Evolutionary conservation across 768 basidiomycete genomes (phyloP).

Genomic region (Amanita thiersii): DNA sequence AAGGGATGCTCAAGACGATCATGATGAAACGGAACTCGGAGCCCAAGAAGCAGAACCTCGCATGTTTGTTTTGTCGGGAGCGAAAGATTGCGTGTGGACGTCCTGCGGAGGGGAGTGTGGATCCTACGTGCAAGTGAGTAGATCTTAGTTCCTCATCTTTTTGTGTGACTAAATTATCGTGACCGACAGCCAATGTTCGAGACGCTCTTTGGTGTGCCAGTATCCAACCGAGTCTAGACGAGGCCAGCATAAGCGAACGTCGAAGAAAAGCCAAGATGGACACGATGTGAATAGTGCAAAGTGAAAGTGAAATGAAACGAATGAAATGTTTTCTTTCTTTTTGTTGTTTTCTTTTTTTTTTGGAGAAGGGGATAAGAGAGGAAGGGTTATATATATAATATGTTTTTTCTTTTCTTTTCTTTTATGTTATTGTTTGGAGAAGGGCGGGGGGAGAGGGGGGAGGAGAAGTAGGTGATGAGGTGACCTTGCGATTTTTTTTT

Average conservation of each 20-base stretch:
- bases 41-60: slow-evolving; percentile 21
- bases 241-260: slow-evolving; percentile 8
- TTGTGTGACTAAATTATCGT: neutral
- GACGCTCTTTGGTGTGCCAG: slow-evolving; percentile 39
- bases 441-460: too few relatives aligned
- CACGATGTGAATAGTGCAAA: slow-evolving; percentile 3
- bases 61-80: slow-evolving; percentile 32
- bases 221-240: slow-evolving; percentile 35
- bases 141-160: slow-evolving; percentile 1
- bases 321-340: neutral
- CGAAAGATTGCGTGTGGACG: slow-evolving; percentile 34
- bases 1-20: slow-evolving; percentile 8
- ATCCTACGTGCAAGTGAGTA: slow-evolving; percentile 44
- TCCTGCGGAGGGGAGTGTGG: slow-evolving; percentile 26
- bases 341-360: neutral
- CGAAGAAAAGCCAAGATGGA: slow-evolving; percentile 6
- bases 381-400: too few relatives aligned
- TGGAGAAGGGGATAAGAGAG: neutral
- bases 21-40: slow-evolving; percentile 11
- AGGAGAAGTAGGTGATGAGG: neutral
- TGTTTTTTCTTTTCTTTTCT: neutral
- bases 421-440: neutral
- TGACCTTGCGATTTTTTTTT: neutral
- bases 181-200: slow-evolving; percentile 37
- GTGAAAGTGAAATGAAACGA: neutral